Evolutionary conservation across 176 grass and related monocot genomes (phyloP), one percentile per base, ranked within the genome.

Genomic region (Lolium perenne): DNA sequence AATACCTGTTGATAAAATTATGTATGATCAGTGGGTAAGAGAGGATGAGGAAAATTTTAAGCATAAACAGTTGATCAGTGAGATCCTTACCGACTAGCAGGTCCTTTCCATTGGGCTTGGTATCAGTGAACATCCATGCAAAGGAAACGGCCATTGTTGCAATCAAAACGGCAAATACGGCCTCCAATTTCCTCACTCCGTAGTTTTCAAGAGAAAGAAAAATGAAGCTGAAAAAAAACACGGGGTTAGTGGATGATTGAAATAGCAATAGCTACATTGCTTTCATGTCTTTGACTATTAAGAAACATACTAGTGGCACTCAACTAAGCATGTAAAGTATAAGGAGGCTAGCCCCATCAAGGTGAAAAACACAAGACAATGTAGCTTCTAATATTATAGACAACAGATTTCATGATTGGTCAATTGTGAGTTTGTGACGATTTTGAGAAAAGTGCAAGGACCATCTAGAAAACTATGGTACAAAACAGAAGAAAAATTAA

Each of bases 161-260:
- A 79, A 99, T 99, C 80, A 99, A 77, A 86, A 99, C 16, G 10
- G 92, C 97, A 94, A 99, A 99, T 61, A 94, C 69, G 23, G 64
- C 94, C 90, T 99, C 97, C 58, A 99, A 61, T 87, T 99, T 99
- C 79, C 97, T 96, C 80, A 99, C 97, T 3, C 97, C 97, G 17
- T 99, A 99, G 47, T 99, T 99, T 84, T 99, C 97, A 32, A 99
- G 94, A 14, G 88, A 99, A 69, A 99, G 88, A 85, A 99, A 99
- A 84, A 96, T 91, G 53, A 99, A 99, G 86, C 97, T 99, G 94
- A 25, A 43, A 86, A 92, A 58, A 85, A 85, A 43, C 47, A 8
- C 20, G 9, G 10, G 60, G 59, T 85, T 60, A 75, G 80, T 56
- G 53, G 4, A 82, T 29, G 46, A 38, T 57, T 17, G 26, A 69